Percentiles rank a stretch among this genome's conserved stretches.
phyloP scores from a whole-genome alignment of 2,329 filamentous ascomycete genomes.

The Basipetospora chlamydospora region DNA sequence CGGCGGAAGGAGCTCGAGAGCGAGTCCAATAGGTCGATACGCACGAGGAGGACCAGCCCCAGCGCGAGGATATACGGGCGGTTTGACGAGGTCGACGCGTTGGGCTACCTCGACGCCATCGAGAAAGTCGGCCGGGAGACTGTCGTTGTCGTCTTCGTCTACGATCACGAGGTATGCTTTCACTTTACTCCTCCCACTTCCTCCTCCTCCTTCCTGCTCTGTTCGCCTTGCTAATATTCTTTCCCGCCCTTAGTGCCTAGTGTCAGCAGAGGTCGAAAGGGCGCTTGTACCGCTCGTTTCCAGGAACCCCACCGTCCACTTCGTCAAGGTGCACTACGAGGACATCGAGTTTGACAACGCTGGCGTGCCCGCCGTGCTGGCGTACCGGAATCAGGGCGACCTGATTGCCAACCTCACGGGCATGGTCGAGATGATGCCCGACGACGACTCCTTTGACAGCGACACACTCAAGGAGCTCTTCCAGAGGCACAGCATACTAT shows the following conservation, averaged over 20 bases:
- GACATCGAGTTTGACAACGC: constrained; percentile 91
- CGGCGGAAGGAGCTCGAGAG: constrained; percentile 64
- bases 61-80: constrained; percentile 65
- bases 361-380: constrained; percentile 73
- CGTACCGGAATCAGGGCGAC: constrained; percentile 76
- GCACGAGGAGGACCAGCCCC: constrained; percentile 57
- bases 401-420: constrained; percentile 83
- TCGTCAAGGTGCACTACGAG: constrained; percentile 80
- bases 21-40: constrained; percentile 37
- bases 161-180: constrained; percentile 62
- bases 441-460: constrained; percentile 44
- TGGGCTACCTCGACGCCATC: constrained; percentile 89
- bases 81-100: constrained; percentile 72
- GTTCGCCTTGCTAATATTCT: constrained; percentile 10
- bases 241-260: constrained; percentile 47
- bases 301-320: constrained; percentile 57
- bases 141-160: constrained; percentile 84
- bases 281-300: constrained; percentile 63
- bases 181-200: background rate
- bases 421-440: constrained; percentile 72
- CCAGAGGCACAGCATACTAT: constrained; percentile 36
- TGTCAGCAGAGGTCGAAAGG: constrained; percentile 65
- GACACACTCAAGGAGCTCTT: constrained; percentile 38
- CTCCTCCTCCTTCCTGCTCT: background rate
- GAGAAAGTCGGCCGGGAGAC: constrained; percentile 75